Evolutionary conservation across 331 rosid genomes (phyloP).

Genomic region (Spiraea crenata): DNA sequence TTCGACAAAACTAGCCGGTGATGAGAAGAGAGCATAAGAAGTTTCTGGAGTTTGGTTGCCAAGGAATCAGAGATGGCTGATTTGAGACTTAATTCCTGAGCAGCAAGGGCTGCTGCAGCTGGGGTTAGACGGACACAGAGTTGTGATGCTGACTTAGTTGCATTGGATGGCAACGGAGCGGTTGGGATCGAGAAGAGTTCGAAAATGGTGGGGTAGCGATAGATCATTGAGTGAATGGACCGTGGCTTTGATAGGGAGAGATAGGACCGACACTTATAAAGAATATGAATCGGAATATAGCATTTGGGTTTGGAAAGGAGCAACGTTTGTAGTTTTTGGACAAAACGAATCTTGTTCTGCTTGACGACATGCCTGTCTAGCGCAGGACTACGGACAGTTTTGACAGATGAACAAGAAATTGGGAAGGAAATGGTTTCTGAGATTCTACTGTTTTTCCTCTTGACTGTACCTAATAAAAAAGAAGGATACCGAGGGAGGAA

Average conservation of each 20-base stretch:
- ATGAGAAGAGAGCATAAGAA: conserved; percentile 86
- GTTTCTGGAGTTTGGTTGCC: conserved; percentile 83
- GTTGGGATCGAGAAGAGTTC: conserved; percentile 64
- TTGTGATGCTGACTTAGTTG: conserved; percentile 67
- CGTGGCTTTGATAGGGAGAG: conserved; percentile 62
- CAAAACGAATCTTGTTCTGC: conserved; percentile 67
- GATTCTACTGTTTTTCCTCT: conserved; percentile 13
- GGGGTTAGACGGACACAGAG: conserved; percentile 89
- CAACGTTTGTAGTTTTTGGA: conserved; percentile 72
- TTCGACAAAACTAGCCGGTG: conserved; percentile 63
- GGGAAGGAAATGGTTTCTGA: conserved; percentile 24
- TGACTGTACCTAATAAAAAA: conserved; percentile 23
- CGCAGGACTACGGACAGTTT: conserved; percentile 65
- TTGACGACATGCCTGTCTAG: conserved; percentile 70
- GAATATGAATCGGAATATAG: conserved; percentile 67
- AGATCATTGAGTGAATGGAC: conserved; percentile 70
- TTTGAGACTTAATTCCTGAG: conserved; percentile 55
- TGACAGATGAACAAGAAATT: conserved; percentile 54
- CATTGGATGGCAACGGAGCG: conserved; percentile 65
- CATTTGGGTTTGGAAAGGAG: conserved; percentile 89
- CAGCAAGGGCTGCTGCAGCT: conserved; percentile 80
- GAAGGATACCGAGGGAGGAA: conserved; percentile 36
- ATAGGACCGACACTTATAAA: conserved; percentile 73
- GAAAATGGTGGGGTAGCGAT: conserved; percentile 77
- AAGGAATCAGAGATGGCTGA: conserved; percentile 45